Conservation (phyloP, 2,329 filamentous ascomycete genomes). For the Beauveria varroae region DNA sequence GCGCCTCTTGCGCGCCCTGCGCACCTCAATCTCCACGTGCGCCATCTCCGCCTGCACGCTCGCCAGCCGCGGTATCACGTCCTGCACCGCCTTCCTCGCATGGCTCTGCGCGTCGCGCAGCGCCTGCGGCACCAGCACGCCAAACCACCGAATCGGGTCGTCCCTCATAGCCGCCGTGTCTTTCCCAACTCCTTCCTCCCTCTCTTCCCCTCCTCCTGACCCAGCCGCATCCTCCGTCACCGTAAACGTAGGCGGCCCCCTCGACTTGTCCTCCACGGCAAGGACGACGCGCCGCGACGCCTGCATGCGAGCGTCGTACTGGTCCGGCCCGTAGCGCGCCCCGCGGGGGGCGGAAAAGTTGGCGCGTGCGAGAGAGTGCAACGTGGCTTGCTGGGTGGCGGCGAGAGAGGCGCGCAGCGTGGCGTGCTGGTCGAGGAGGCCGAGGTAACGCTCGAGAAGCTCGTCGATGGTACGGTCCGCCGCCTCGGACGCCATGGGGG, state of each 20-base stretch:
- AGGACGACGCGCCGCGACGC: slow-evolving; percentile 40
- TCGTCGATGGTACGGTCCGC: slow-evolving; percentile 43
- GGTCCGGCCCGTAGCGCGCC: slow-evolving; percentile 58
- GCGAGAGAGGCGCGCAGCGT: slow-evolving; percentile 47
- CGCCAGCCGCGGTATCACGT: slow-evolving; percentile 49
- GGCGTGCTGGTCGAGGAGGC: slow-evolving; percentile 60
- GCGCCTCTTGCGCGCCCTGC: slow-evolving; percentile 49
- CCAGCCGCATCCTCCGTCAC: slow-evolving; percentile 7
- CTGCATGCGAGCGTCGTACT: slow-evolving; percentile 68
- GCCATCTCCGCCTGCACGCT: slow-evolving; percentile 54
- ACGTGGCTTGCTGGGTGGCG: slow-evolving; percentile 46
- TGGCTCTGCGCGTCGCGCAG: slow-evolving; percentile 52
- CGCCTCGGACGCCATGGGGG: not conserved
- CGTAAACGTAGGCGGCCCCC: slow-evolving; percentile 16
- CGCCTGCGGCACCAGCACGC: slow-evolving; percentile 43
- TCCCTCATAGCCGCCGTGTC: slow-evolving; percentile 27
- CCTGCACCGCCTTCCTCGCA: slow-evolving; percentile 48
- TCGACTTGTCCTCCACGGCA: not conserved
- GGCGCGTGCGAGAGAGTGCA: slow-evolving; percentile 59
- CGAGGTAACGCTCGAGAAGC: slow-evolving; percentile 59
- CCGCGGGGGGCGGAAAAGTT: slow-evolving; percentile 63
- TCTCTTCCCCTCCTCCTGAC: not conserved
- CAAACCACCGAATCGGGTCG: slow-evolving; percentile 55
- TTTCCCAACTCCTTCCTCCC: slow-evolving; percentile 8
- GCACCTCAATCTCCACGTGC: slow-evolving; percentile 60